Evolutionary conservation across 495 filamentous ascomycete genomes (phyloP).

Genomic region (Podospora fimiseda): DNA sequence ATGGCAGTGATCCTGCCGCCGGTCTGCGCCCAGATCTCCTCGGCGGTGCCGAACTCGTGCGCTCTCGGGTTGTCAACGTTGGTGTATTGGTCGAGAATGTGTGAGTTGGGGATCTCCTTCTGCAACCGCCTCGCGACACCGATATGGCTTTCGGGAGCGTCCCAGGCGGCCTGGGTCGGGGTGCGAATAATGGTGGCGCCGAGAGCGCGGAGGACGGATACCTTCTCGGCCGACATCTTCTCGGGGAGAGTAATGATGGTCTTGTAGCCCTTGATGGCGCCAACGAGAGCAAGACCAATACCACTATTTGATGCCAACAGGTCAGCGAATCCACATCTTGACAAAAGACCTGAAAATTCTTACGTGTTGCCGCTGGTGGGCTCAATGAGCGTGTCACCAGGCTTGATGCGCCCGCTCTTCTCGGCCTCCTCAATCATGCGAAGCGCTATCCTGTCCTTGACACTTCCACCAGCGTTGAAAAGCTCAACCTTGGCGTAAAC

Average conservation of each 20-base stretch:
- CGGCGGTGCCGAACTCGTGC: conserved; percentile 89
- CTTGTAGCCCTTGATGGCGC: conserved; percentile 93
- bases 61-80: conserved; percentile 89
- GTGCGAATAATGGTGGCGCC: conserved; percentile 97
- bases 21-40: conserved; percentile 93
- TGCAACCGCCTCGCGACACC: conserved; percentile 83
- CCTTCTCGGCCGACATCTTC: conserved; percentile 99
- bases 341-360: conserved; percentile 20
- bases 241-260: conserved; percentile 98
- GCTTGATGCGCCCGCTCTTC: conserved; percentile 84
- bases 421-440: conserved; percentile 98
- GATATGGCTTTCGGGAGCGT: conserved; percentile 93
- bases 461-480: conserved; percentile 95
- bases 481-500: conserved; percentile 94
- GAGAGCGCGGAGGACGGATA: conserved; percentile 83
- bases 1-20: conserved; percentile 77
- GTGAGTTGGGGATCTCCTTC: conserved; percentile 93
- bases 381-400: conserved; percentile 94
- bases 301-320: conserved; percentile 49
- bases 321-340: conserved; percentile 8
- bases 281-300: conserved; percentile 90
- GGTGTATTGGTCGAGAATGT: conserved; percentile 94
- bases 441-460: conserved; percentile 94
- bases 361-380: conserved; percentile 96
- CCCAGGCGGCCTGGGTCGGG: conserved; percentile 89